Base-by-base conservation (phyloP, 345 rosid genomes). In the Geranium brycei region DNA sequence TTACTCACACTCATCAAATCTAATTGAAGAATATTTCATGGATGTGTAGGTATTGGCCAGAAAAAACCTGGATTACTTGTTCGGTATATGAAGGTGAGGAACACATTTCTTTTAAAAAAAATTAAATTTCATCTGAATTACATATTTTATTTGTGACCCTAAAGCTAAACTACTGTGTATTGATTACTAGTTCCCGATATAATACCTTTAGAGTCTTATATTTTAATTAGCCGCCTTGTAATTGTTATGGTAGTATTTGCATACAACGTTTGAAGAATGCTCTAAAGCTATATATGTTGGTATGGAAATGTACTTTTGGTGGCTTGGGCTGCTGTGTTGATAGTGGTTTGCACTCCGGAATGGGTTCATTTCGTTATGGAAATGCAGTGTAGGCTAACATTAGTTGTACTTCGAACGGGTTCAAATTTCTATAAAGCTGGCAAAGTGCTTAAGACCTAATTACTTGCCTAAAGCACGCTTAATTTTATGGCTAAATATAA, bases 61-160 rank as follows among this genome's bases (percentile, higher is more conserved):
- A 80, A 35, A 35, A 35, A 81, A 76, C 82, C 80, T 69, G 93
- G 98, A 67, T 79, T 86, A 66, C 79, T 92, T 81, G 80, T 89
- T 71, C 81, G 87, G 68, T 92, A 92, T 69, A 92, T 92, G 98
- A 87, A 81, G 96, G 98, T 90, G 81, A 65, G 65, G 62, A 71
- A 31, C 69, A 60, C 65, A 64, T 23, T 41, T 62, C 61, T 0
- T 23, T 4, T 4, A 32, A 32, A 32, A 6, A 6, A 32, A 51
- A 7, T 31, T 63, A 57, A 59, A 2, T 38, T 38, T 38, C 53
- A 35, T 47, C 53, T 47, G 12, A 13, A 13, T 47, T 13, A 47
- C 11, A 47, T 47, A 47, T 47, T 47, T 8, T 13, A 11, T 47
- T 47, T 7, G 53, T 6, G 14, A 47, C 14, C 13, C 53, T 6